Conservation (phyloP, 345 rosid genomes). For the Ceriops zippeliana region DNA sequence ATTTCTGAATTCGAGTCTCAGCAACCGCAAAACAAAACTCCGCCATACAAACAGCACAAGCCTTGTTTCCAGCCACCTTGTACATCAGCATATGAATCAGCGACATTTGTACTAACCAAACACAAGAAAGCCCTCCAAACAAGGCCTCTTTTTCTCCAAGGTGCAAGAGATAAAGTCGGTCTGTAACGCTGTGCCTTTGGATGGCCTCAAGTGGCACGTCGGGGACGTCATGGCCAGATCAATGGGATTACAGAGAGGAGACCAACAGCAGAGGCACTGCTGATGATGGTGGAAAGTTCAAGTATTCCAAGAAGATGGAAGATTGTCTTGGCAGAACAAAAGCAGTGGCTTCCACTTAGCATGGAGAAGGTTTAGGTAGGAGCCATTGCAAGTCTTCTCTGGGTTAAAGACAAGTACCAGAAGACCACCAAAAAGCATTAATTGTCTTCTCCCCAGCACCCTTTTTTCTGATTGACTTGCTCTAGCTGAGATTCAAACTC, state of each 20-base stretch:
- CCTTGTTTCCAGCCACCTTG: too few species aligned
- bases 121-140: too few species aligned
- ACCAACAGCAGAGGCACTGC: background rate
- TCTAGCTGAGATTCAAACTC: too few species aligned
- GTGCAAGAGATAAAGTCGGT: too few species aligned
- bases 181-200: too few species aligned
- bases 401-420: background rate
- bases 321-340: background rate
- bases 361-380: background rate
- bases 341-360: background rate
- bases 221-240: slow-evolving; percentile 1
- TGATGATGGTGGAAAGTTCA: background rate
- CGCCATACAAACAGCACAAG: too few species aligned
- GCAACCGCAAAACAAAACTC: too few species aligned
- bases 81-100: too few species aligned
- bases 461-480: background rate
- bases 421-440: background rate
- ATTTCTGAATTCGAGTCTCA: too few species aligned
- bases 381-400: background rate
- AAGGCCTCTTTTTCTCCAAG: too few species aligned
- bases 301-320: background rate
- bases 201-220: background rate
- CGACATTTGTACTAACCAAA: too few species aligned
- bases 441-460: background rate
- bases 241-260: background rate